Conservation (phyloP, 2,329 filamentous ascomycete genomes). For the Escovopsis sp. region DNA sequence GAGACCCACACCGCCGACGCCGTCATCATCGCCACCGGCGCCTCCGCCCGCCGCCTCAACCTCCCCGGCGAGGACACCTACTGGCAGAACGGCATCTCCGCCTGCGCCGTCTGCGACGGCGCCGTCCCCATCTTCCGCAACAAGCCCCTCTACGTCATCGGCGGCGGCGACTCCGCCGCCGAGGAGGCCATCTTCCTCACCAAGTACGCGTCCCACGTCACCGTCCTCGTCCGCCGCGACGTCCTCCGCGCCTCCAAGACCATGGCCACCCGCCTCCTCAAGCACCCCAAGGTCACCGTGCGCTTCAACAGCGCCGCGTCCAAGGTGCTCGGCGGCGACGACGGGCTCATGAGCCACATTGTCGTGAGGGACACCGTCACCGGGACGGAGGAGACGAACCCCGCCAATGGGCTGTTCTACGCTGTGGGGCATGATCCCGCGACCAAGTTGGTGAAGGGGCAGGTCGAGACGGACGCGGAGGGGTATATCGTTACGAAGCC, state of each 20-base stretch:
- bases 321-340: conserved; percentile 73
- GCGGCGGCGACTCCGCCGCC: conserved; percentile 89
- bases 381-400: conserved; percentile 65
- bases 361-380: conserved; percentile 66
- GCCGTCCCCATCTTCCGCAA: conserved; percentile 95
- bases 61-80: conserved; percentile 83
- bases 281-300: conserved; percentile 81
- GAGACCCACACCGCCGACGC: conserved; percentile 79
- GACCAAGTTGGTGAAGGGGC: conserved; percentile 75
- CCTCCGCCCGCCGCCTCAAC: conserved; percentile 71
- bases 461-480: conserved; percentile 76
- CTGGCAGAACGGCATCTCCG: conserved; percentile 94
- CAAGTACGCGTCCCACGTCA: conserved; percentile 93
- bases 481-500: conserved; percentile 84
- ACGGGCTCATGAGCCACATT: conserved; percentile 78
- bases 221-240: conserved; percentile 79
- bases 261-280: conserved; percentile 74
- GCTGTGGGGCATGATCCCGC: conserved; percentile 95
- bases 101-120: conserved; percentile 94
- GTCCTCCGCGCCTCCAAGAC: conserved; percentile 76
- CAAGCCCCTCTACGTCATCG: conserved; percentile 89
- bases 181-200: conserved; percentile 96
- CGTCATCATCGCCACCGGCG: conserved; percentile 88
- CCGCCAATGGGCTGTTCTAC: conserved; percentile 91
- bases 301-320: conserved; percentile 68